phyloP scores from a whole-genome alignment of 345 rosid species.

The Geranium rotundifolium region DNA sequence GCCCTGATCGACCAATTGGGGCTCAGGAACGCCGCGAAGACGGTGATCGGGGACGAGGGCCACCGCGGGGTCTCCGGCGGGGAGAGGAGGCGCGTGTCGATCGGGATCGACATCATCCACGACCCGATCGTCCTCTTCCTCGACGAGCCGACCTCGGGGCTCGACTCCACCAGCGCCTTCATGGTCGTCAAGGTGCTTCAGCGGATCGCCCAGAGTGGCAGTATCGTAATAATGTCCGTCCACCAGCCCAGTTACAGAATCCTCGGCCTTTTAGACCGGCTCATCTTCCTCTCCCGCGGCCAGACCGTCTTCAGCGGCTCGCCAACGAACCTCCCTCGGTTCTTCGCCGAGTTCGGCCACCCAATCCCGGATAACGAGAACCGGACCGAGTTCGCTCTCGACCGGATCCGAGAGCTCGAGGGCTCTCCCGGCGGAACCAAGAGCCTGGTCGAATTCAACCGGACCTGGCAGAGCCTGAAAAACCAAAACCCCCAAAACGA shows the following conservation, averaged over 20 bases:
- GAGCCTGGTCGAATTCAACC: slow-evolving; percentile 70
- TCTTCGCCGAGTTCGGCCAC: slow-evolving; percentile 74
- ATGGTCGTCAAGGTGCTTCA: slow-evolving; percentile 95
- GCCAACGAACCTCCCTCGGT: slow-evolving; percentile 44
- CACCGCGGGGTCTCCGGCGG: slow-evolving; percentile 95
- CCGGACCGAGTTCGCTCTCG: slow-evolving; percentile 75
- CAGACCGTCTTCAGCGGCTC: slow-evolving; percentile 90
- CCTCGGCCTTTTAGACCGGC: slow-evolving; percentile 63
- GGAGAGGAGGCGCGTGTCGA: slow-evolving; percentile 81
- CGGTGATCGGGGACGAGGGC: slow-evolving; percentile 89
- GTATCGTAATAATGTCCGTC: slow-evolving; percentile 83
- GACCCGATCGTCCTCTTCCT: slow-evolving; percentile 81
- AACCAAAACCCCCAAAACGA: slow-evolving; percentile 17
- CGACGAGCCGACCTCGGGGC: slow-evolving; percentile 91
- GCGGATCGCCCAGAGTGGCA: slow-evolving; percentile 85
- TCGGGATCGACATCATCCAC: slow-evolving; percentile 82
- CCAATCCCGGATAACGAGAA: slow-evolving; percentile 86
- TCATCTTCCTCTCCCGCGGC: slow-evolving; percentile 76
- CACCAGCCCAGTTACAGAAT: slow-evolving; percentile 90
- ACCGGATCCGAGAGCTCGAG: slow-evolving; percentile 78
- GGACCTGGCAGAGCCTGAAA: slow-evolving; percentile 64
- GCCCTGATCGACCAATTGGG: slow-evolving; percentile 85
- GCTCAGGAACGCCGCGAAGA: slow-evolving; percentile 68
- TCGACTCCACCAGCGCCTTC: slow-evolving; percentile 88
- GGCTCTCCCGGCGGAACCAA: slow-evolving; percentile 73